A percentile compares a stretch with the other conserved stretches of the same genome.
Evolutionary conservation across 495 filamentous ascomycete species (phyloP).

Genomic region (Bacidia gigantensis): DNA sequence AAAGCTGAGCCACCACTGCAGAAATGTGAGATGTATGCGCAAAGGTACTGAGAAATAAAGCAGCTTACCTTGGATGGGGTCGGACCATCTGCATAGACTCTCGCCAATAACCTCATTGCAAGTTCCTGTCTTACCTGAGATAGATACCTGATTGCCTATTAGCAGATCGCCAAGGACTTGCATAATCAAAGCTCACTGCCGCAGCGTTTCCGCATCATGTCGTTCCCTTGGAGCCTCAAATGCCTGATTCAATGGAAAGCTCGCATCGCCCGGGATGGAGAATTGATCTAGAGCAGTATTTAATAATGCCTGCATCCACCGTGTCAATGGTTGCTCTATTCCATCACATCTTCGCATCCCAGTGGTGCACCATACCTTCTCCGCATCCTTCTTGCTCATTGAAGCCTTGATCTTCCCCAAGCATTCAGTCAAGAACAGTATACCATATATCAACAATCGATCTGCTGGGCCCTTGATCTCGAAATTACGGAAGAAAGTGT

Average conservation of each 20-base stretch:
- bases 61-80: slow-evolving; percentile 67
- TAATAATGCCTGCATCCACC: slow-evolving; percentile 38
- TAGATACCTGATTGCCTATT: slow-evolving; percentile 41
- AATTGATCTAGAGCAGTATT: slow-evolving; percentile 81
- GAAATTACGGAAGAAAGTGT: slow-evolving; percentile 98
- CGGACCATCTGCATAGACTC: slow-evolving; percentile 73
- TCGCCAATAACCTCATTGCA: slow-evolving; percentile 60
- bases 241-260: slow-evolving; percentile 81
- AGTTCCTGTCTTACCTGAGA: slow-evolving; percentile 87
- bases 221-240: slow-evolving; percentile 70
- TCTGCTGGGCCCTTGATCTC: slow-evolving; percentile 97
- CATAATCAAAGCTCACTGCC: slow-evolving; percentile 36
- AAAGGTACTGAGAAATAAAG: slow-evolving; percentile 2
- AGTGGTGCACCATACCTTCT: slow-evolving; percentile 32
- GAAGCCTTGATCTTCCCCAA: slow-evolving; percentile 67
- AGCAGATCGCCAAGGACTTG: neutral
- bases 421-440: slow-evolving; percentile 82
- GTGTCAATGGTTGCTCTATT: neutral
- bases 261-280: slow-evolving; percentile 84
- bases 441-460: slow-evolving; percentile 89
- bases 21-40: neutral
- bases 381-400: slow-evolving; percentile 45
- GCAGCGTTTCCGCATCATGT: slow-evolving; percentile 74
- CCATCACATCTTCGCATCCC: neutral
- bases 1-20: slow-evolving; percentile 92